Conservation (phyloP, 1,284 basidiomycete species). For the Athelia psychrophila region DNA sequence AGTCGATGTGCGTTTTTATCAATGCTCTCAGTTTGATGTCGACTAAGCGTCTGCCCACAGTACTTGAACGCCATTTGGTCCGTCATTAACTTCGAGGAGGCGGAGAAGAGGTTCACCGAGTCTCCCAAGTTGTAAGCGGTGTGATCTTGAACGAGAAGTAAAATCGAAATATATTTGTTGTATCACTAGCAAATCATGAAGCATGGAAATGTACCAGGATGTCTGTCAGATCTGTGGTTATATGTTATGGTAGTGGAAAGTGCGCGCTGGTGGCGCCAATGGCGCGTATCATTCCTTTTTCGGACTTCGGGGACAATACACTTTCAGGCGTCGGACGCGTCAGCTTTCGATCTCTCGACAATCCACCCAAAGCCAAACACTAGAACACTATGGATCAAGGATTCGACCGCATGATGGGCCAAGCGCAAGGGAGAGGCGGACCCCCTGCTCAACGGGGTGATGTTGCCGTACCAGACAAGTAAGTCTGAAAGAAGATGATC, state of each 20-base stretch:
- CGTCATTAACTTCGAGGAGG: slow-evolving; percentile 82
- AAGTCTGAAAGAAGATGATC: slow-evolving; percentile 15
- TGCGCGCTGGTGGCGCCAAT: too few relatives aligned
- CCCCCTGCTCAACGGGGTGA: slow-evolving; percentile 43
- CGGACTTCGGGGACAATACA: too few relatives aligned
- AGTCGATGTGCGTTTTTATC: slow-evolving; percentile 50
- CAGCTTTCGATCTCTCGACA: slow-evolving; percentile 31
- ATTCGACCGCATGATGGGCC: slow-evolving; percentile 55
- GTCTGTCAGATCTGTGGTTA: too few relatives aligned
- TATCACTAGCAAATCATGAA: too few relatives aligned
- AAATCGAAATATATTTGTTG: not conserved
- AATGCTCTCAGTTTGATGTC: slow-evolving; percentile 1
- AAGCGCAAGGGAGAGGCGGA: slow-evolving; percentile 40
- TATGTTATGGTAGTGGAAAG: too few relatives aligned
- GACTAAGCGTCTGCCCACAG: slow-evolving; percentile 28
- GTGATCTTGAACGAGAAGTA: not conserved
- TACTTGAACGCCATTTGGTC: slow-evolving; percentile 81
- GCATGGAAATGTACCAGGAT: too few relatives aligned
- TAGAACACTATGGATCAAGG: slow-evolving; percentile 46
- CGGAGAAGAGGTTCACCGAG: slow-evolving; percentile 64
- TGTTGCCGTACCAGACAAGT: slow-evolving; percentile 72
- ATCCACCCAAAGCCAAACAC: not conserved
- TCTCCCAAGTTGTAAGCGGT: slow-evolving; percentile 32
- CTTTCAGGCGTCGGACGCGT: slow-evolving; percentile 40
- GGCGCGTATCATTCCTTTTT: too few relatives aligned